A percentile compares a stretch with the other conserved stretches of the same genome.
Evolutionary conservation across 192 early-diverging fungal species (phyloP).

Genomic region (Rhizophagus prolifer): DNA sequence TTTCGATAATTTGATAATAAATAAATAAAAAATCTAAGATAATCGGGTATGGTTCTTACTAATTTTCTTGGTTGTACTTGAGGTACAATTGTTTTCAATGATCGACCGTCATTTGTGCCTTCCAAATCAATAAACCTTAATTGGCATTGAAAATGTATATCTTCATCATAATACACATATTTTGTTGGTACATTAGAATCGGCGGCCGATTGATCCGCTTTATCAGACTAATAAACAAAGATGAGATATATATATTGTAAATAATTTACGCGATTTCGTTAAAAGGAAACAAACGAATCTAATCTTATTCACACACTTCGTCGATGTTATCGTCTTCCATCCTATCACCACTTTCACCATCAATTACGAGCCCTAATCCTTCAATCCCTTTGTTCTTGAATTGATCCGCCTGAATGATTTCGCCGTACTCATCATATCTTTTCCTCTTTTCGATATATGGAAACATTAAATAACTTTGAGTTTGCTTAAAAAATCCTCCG

Average conservation of each 20-base stretch:
- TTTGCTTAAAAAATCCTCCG: conserved; percentile 75
- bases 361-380: conserved; percentile 12
- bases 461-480: conserved; percentile 84
- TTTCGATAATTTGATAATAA: neutral
- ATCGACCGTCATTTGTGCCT: conserved; percentile 84
- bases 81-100: conserved; percentile 82
- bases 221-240: conserved; percentile 14
- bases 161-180: conserved; percentile 60
- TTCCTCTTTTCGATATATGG: conserved; percentile 80
- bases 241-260: neutral
- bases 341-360: conserved; percentile 31
- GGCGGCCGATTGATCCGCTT: conserved; percentile 44
- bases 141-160: conserved; percentile 67
- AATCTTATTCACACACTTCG: neutral
- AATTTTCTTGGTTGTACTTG: conserved; percentile 78
- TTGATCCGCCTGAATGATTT: conserved; percentile 69
- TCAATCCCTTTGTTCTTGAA: conserved; percentile 32
- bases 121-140: conserved; percentile 89
- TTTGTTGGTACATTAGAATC: conserved; percentile 77
- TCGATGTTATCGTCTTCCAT: conserved; percentile 34
- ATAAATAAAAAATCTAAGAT: neutral
- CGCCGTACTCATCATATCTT: conserved; percentile 91
- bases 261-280: neutral
- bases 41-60: conserved; percentile 43
- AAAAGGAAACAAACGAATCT: neutral